A percentile compares a stretch with the other conserved stretches of the same genome.
phyloP scores from a whole-genome alignment of 441 rosid genomes.

The Gossypium aridum region DNA sequence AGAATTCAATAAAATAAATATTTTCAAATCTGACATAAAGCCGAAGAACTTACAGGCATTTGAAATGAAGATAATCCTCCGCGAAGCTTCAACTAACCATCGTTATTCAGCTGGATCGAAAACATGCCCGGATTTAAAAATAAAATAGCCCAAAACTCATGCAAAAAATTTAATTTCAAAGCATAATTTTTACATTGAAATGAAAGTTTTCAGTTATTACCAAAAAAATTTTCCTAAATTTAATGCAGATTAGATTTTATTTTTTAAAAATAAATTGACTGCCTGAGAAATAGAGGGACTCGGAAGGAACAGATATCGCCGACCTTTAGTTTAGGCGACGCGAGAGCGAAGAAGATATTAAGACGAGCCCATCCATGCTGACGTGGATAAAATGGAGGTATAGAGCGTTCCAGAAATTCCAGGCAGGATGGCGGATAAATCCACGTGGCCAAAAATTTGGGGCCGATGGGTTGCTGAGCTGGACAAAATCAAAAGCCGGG shows the following conservation, averaged over 20 bases:
- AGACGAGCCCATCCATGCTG: conserved; percentile 10
- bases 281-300: conserved; percentile 12
- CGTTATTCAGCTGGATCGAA: conserved; percentile 20
- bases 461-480: conserved; percentile 19
- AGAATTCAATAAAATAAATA: not conserved
- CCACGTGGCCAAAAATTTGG: conserved; percentile 14
- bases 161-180: not conserved
- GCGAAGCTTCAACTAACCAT: conserved; percentile 22
- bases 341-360: conserved; percentile 16
- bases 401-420: conserved; percentile 14
- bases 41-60: conserved; percentile 13
- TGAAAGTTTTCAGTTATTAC: not conserved
- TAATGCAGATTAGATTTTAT: not conserved
- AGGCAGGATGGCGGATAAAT: conserved; percentile 17
- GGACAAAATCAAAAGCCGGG: conserved; percentile 42
- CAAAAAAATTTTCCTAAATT: not conserved
- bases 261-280: conserved; percentile 8
- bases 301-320: not conserved
- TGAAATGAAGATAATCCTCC: conserved; percentile 16
- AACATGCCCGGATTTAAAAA: conserved; percentile 3
- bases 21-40: not conserved
- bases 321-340: not conserved
- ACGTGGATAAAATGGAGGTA: conserved; percentile 32
- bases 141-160: not conserved
- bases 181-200: not conserved